These are phyloP conservation scores for Cryptococcus floricola DNA, from an alignment of 1,284 basidiomycete species.

Conservation along the genomic window DNA sequence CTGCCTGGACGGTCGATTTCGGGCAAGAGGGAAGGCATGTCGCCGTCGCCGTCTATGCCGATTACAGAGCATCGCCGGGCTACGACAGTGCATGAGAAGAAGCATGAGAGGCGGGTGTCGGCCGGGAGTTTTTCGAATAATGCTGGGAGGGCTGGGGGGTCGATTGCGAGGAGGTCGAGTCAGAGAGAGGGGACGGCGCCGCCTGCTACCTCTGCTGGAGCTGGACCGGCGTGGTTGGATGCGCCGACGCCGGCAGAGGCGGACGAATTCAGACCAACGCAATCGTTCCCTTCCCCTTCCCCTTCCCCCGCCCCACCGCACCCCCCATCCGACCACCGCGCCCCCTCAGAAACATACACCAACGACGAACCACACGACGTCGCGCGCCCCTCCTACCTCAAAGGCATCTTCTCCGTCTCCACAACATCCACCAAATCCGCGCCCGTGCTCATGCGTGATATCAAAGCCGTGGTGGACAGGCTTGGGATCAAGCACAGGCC, in stretches of 20 bases:
- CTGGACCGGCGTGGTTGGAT: slow-evolving; percentile 16
- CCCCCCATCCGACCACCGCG: too few relatives aligned
- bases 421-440: slow-evolving; percentile 92
- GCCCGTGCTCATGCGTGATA: slow-evolving; percentile 72
- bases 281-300: slow-evolving; percentile 7
- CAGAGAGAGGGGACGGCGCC: slow-evolving; percentile 8
- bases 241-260: slow-evolving; percentile 24
- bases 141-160: slow-evolving; percentile 26
- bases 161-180: slow-evolving; percentile 25
- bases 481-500: slow-evolving; percentile 93
- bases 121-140: slow-evolving; percentile 35
- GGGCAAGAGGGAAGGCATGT: slow-evolving; percentile 8
- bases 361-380: slow-evolving; percentile 48
- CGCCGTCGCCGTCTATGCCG: slow-evolving; percentile 22
- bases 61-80: slow-evolving; percentile 58
- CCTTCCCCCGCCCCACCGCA: slow-evolving; percentile 6
- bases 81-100: slow-evolving; percentile 66
- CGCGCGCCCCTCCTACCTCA: slow-evolving; percentile 82
- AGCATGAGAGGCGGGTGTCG: slow-evolving; percentile 67
- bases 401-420: slow-evolving; percentile 88
- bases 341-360: neutral
- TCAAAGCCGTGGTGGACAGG: slow-evolving; percentile 79
- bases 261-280: slow-evolving; percentile 17
- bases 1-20: slow-evolving; percentile 12
- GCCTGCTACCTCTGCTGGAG: slow-evolving; percentile 21